Base-by-base conservation (phyloP, 1,284 basidiomycete species). In the Boletus semigastroideus region DNA sequence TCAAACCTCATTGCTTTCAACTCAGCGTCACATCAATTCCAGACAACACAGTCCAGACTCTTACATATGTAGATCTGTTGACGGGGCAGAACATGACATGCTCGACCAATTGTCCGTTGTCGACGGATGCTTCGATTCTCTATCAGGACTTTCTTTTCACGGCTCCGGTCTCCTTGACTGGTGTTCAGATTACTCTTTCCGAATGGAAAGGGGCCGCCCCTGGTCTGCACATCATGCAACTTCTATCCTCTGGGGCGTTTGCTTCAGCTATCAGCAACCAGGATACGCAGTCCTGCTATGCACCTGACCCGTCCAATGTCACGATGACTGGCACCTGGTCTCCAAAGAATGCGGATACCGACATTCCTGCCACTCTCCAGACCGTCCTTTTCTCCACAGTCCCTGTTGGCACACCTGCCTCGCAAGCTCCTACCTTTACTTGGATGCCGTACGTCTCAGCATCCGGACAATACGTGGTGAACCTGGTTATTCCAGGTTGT, bases 381-480 rank as follows among this genome's bases (percentile, higher is more conserved):
- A 77, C 79, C 1, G 86, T 95, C 44, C 79, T 95, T 19, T 79
- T 86, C 27, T 79, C 93, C 13, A 75, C 75, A 0, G 82, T 94
- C 19, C 66, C 78, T 39, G 85, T 89, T 39, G 85, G 83, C 19
- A 87, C 86, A 3, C 65, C 85, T 3, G 55, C 83, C 4, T 66
- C 80, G 0, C 68, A 79, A 39, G 79, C 80, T 16, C 91, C 93
- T 11, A 85, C 82, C 37, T 83, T 97, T 64, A 94, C 90, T 0
- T 98, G 93, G 85, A 80, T 84, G 69, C 92, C 95, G 0, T 94
- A 92, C 64, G 87, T 98, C 20, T 91, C 91, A 1, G 87, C 90
- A 17, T 82, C 90, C 2, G 97, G 94, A 36, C 75, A 83, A 56
- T 99, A 99, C 70, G 81, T 90, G 43, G 78, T 98, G 59, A 89